Base-by-base conservation (phyloP, 2,329 filamentous ascomycete species). In the Colletotrichum tabaci region DNA sequence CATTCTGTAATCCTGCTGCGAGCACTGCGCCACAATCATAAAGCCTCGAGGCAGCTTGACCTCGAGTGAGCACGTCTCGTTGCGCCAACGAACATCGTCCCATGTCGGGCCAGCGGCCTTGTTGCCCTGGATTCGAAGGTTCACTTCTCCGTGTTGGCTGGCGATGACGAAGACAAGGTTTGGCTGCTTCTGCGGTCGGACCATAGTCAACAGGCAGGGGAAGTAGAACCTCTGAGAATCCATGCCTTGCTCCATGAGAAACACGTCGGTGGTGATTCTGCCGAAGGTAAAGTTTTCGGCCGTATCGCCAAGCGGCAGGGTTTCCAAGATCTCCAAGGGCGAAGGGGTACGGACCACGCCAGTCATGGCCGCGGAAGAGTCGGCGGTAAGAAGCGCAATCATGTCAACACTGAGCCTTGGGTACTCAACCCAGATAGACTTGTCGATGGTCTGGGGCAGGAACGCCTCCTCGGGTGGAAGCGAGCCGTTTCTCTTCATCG, bases 401-500 rank as follows among this genome's bases (percentile, higher is more conserved):
- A 94, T 89, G 76, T 96, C 93, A 21, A 93, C 88, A 30, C 91
- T 91, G 74, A 96, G 87, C 12, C 87, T 83, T 0, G 94, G 94
- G 76, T 97, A 96, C 67, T 91, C 88, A 18, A 95, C 79, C 94
- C 94, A 98, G 49, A 97, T 92, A 0, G 89, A 90, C 65, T 93
- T 93, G 78, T 98, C 93, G 72, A 96, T 91, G 1, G 91, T 90
- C 76, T 94, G 93, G 1, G 92, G 92, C n/a, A 95, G 85, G 53
- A 91, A 88, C 0, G 89, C 84, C 58, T 92, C 89, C 65, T 92
- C 88, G 0, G 92, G 88, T 0, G 94, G 92, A 75, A 98, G 85
- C 68, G 96, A 91, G 26, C 91, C 90, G 77, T 97, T 97, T 63
- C 93, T 87, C 80, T 93, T 92, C 92, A 98, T 97, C 0, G 94